Evolutionary conservation across 495 filamentous ascomycete genomes (phyloP).

Genomic region (Trichoderma parareesei): DNA sequence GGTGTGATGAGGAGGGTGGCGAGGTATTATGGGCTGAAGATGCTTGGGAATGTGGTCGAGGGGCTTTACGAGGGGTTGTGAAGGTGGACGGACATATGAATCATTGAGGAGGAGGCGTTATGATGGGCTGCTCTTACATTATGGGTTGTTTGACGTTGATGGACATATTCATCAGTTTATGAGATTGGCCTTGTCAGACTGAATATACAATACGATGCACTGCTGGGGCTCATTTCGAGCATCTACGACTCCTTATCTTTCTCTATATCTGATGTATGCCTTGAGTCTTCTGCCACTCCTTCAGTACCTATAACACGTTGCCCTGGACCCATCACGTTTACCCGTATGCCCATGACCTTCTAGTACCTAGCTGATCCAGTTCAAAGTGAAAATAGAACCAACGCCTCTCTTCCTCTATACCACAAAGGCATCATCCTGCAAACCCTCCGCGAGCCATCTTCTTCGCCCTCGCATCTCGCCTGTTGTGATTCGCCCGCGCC

Average conservation of each 20-base stretch:
- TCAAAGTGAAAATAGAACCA: too few relatives aligned
- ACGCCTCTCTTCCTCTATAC: neutral
- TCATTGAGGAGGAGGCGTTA: neutral
- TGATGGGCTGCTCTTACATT: too few relatives aligned
- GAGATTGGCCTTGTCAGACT: neutral
- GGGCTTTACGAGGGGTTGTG: conserved; percentile 42
- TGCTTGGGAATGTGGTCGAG: conserved; percentile 67
- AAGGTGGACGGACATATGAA: neutral
- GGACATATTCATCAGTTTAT: neutral
- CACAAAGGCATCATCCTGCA: conserved; percentile 9
- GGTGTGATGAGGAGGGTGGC: conserved; percentile 66
- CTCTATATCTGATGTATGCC: too few relatives aligned
- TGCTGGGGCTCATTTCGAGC: too few relatives aligned
- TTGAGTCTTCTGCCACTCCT: too few relatives aligned
- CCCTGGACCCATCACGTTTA: too few relatives aligned
- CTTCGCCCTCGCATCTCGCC: conserved; percentile 63
- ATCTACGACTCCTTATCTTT: too few relatives aligned
- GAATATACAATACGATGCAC: too few relatives aligned
- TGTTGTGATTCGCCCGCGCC: conserved; percentile 54
- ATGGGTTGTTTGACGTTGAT: neutral
- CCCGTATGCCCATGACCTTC: too few relatives aligned
- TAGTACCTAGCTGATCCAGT: too few relatives aligned
- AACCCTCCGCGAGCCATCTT: conserved; percentile 65
- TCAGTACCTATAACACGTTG: too few relatives aligned
- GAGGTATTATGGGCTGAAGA: conserved; percentile 66